Conservation (phyloP, 2,329 filamentous ascomycete species). For the Calonectria pseudoturangicola region DNA sequence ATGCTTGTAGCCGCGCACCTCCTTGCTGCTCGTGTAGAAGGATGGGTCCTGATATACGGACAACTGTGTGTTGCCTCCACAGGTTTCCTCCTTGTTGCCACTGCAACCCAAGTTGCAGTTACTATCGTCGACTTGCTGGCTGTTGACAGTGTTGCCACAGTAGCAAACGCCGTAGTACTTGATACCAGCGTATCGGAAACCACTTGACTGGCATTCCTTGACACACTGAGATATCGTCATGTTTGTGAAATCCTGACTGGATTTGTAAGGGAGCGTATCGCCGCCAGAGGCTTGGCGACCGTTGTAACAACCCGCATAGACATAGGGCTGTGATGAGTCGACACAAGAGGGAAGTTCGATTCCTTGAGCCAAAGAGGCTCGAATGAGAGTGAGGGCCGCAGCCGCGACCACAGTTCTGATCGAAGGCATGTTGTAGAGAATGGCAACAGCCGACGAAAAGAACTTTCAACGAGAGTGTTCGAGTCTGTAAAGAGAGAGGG, state of each 20-base stretch:
- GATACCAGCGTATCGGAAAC: conserved; percentile 71
- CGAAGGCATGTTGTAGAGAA: conserved; percentile 46
- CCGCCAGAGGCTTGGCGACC: conserved; percentile 52
- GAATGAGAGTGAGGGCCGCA: conserved; percentile 62
- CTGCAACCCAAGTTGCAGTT: conserved; percentile 75
- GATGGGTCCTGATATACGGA: conserved; percentile 70
- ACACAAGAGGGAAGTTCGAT: conserved; percentile 67
- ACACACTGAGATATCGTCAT: conserved; percentile 70
- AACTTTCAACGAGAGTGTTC: conserved; percentile 50
- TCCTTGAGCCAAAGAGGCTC: conserved; percentile 63
- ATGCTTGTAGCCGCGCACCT: conserved; percentile 72
- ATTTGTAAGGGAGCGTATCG: conserved; percentile 66
- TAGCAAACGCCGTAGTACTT: conserved; percentile 73
- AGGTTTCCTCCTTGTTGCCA: conserved; percentile 65
- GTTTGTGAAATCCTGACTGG: conserved; percentile 58
- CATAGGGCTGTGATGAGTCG: conserved; percentile 67
- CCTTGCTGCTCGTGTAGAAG: conserved; percentile 67
- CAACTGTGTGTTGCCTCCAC: conserved; percentile 68
- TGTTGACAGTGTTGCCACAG: conserved; percentile 70
- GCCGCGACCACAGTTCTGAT: conserved; percentile 57
- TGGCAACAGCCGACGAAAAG: conserved; percentile 40
- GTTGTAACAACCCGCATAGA: conserved; percentile 69
- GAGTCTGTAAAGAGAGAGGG: conserved; percentile 21
- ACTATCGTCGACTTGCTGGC: conserved; percentile 69
- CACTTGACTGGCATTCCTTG: conserved; percentile 70